Conservation (phyloP, 768 basidiomycete species). For the Mycena vitilis region DNA sequence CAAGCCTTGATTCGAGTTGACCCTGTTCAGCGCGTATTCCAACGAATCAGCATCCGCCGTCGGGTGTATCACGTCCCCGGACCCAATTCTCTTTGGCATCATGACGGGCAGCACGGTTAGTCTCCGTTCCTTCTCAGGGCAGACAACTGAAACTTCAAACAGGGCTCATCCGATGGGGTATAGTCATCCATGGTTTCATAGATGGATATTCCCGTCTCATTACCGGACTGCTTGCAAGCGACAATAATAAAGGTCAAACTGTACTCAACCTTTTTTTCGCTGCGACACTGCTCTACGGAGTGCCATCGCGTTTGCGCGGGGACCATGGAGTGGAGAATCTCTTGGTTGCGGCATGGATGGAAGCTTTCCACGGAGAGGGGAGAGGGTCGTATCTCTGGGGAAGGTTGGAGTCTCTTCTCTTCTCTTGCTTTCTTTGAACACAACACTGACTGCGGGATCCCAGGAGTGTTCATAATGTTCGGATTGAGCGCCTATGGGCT, state of each 20-base stretch:
- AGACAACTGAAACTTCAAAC: background rate
- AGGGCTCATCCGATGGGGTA: slow-evolving; percentile 13
- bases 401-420: background rate
- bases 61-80: slow-evolving; percentile 42
- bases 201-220: slow-evolving; percentile 3
- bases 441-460: background rate
- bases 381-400: background rate
- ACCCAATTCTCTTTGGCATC: slow-evolving; percentile 49
- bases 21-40: slow-evolving; percentile 30
- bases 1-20: slow-evolving; percentile 27
- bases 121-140: background rate
- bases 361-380: background rate
- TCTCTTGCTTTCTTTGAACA: background rate
- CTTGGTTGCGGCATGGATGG: background rate
- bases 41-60: slow-evolving; percentile 14
- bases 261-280: background rate
- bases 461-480: slow-evolving; percentile 54
- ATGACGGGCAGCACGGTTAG: slow-evolving; percentile 32
- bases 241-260: background rate
- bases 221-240: background rate
- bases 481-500: slow-evolving; percentile 53
- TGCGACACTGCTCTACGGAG: background rate
- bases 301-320: background rate
- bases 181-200: slow-evolving; percentile 4
- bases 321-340: slow-evolving; percentile 1